A percentile compares a stretch with the other conserved stretches of the same genome.
Conservation (phyloP, 148 eudicot genomes). For the Rhododendron griersonianum region DNA sequence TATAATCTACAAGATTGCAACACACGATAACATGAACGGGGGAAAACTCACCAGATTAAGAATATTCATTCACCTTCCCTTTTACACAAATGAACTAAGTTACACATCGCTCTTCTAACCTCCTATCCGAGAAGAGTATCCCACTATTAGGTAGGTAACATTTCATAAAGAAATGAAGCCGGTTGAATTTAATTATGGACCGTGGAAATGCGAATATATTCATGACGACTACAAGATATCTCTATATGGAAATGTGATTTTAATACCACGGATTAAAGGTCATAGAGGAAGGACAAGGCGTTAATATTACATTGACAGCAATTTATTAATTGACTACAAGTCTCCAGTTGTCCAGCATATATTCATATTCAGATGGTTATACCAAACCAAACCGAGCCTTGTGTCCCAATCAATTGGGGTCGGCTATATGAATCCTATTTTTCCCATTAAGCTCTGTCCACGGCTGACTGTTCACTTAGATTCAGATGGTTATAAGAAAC, state of each 20-base stretch:
- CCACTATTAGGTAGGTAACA: background rate
- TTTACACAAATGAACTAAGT: background rate
- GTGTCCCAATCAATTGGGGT: too few species aligned
- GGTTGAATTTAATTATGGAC: background rate
- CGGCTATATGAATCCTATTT: too few species aligned
- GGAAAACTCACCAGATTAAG: background rate
- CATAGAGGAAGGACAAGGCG: background rate
- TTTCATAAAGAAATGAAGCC: background rate
- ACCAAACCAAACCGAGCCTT: too few species aligned
- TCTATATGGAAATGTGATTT: background rate
- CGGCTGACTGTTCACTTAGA: too few species aligned
- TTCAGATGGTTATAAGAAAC: background rate
- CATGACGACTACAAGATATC: background rate
- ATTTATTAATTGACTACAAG: background rate
- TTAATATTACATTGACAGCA: background rate
- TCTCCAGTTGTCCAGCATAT: background rate
- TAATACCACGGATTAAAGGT: background rate
- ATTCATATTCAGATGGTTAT: background rate
- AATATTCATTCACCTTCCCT: background rate
- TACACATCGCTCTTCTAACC: background rate
- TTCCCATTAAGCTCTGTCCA: too few species aligned
- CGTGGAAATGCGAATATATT: background rate
- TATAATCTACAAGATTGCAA: background rate
- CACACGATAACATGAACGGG: background rate
- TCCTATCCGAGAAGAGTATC: background rate